Conservation (phyloP, 192 early-diverging fungal species). For the Gonapodya sp. region DNA sequence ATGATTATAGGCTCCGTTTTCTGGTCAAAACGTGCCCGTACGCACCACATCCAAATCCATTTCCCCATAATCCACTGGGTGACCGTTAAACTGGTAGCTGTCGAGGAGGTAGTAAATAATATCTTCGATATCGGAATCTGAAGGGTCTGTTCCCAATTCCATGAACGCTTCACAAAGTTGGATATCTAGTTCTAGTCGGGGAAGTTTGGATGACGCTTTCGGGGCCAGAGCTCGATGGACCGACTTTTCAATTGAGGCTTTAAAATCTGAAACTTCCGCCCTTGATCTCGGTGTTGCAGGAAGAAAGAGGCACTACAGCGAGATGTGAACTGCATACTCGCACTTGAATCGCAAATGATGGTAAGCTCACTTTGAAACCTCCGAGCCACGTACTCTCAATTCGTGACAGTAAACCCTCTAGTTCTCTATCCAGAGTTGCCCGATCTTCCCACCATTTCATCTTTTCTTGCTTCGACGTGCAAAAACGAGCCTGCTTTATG, state of each 20-base stretch:
- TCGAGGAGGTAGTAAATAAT: slow-evolving; percentile 59
- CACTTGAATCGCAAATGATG: too few relatives aligned
- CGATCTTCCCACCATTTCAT: slow-evolving; percentile 74
- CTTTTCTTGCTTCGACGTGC: slow-evolving; percentile 51
- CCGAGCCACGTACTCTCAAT: slow-evolving; percentile 82
- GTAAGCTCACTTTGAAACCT: slow-evolving; percentile 55
- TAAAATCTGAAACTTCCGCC: background rate
- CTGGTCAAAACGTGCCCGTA: slow-evolving; percentile 12
- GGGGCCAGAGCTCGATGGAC: background rate
- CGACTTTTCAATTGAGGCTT: background rate
- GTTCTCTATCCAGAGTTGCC: slow-evolving; percentile 52
- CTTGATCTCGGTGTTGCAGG: background rate
- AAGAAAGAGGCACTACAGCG: background rate
- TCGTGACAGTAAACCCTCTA: slow-evolving; percentile 47
- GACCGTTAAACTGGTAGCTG: slow-evolving; percentile 42
- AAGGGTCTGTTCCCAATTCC: slow-evolving; percentile 38
- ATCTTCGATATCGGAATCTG: slow-evolving; percentile 55
- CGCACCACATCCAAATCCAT: slow-evolving; percentile 28
- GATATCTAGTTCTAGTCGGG: slow-evolving; percentile 42
- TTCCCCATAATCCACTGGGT: slow-evolving; percentile 42
- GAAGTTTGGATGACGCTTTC: background rate
- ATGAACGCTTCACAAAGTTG: slow-evolving; percentile 45
- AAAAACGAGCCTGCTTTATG: slow-evolving; percentile 37
- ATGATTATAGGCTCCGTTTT: background rate
- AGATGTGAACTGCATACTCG: too few relatives aligned